Conservation (phyloP, 2,329 filamentous ascomycete species). For the Calonectria pauciramosa region DNA sequence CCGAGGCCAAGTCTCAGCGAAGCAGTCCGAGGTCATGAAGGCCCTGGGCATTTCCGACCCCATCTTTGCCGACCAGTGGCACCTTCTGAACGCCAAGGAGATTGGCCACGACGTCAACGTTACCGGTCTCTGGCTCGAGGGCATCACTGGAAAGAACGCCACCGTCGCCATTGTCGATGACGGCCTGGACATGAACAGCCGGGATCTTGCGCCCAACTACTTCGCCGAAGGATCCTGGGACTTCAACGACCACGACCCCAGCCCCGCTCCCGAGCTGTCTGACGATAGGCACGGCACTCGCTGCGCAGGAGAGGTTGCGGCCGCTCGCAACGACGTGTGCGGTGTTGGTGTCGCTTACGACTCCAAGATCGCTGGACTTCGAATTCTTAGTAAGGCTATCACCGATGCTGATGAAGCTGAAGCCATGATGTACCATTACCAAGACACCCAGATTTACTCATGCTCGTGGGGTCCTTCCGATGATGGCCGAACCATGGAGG, state of each 20-base stretch:
- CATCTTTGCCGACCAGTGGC: conserved; percentile 96
- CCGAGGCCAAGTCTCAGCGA: conserved; percentile 62
- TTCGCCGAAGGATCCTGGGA: conserved; percentile 94
- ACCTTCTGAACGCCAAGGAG: conserved; percentile 87
- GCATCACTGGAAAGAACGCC: conserved; percentile 88
- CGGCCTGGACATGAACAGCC: conserved; percentile 94
- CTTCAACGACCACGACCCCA: conserved; percentile 87
- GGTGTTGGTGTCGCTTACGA: conserved; percentile 97
- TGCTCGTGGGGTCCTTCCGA: conserved; percentile 99
- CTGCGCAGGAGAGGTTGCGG: conserved; percentile 94
- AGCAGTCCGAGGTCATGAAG: conserved; percentile 72
- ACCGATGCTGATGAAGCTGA: conserved; percentile 92
- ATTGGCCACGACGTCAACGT: conserved; percentile 95
- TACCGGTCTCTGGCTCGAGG: conserved; percentile 91
- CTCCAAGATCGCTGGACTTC: conserved; percentile 89
- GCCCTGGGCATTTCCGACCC: conserved; percentile 86
- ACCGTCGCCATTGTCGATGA: conserved; percentile 97
- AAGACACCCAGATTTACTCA: conserved; percentile 96
- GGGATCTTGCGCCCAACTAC: conserved; percentile 93
- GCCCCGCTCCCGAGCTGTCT: conserved; percentile 84
- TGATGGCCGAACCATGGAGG: conserved; percentile 94
- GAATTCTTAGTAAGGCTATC: conserved; percentile 92
- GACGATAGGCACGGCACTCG: conserved; percentile 94
- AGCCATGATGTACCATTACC: conserved; percentile 91
- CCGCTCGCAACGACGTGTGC: conserved; percentile 92